Base-by-base conservation (phyloP, 805 yeast genomes). In the Wickerhamiella alocasiicola region DNA sequence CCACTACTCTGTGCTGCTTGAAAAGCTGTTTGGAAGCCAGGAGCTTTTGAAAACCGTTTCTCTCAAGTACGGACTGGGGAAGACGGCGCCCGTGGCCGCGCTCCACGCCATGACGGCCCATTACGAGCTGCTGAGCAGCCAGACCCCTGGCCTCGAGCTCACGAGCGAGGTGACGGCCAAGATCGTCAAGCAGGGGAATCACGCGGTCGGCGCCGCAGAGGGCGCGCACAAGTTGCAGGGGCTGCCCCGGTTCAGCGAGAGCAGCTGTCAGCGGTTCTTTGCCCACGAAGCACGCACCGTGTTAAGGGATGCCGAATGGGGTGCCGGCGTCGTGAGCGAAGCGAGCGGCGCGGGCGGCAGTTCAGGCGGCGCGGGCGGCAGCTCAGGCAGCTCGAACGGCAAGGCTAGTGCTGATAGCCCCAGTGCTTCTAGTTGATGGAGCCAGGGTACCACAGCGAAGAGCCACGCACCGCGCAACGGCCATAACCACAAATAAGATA, bases 1-100 rank as follows among this genome's bases (percentile, higher is more conserved):
- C 18, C 51, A 53, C 21, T 55, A 60, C 48, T 46, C 50, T 41
- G 58, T 55, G 28, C 45, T 64, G 28, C 47, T 62, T 33, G 55
- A 56, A 46, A 52, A 49, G 42, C 39, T 59, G 1, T 47, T 61
- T 7, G 54, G 50, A 16, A 45, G 49, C 6, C 44, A 55, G 11
- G 53, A 49, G 20, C 46, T 55, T 12, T 27, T 63, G 12, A 31
- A 23, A 1, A 46, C 50, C 11, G 36, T 59, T 3, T 39, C 46
- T 9, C 31, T 38, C 1, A 46, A 46, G 19, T 55, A 53, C 17
- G 31, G 27, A 9, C 35, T 52, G 30, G 32, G 39, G 15, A 29
- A 36, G n/a, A 21, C 44, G 3, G 44, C 55, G 11, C 31, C 56
- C 4, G 21, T 48, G 39, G 29, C 44, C 2, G 56, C 50, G 1